These are phyloP conservation scores for Fragilariopsis cylindrus DNA, from an alignment of 108 stramenopile species.

Conservation along the genomic window DNA sequence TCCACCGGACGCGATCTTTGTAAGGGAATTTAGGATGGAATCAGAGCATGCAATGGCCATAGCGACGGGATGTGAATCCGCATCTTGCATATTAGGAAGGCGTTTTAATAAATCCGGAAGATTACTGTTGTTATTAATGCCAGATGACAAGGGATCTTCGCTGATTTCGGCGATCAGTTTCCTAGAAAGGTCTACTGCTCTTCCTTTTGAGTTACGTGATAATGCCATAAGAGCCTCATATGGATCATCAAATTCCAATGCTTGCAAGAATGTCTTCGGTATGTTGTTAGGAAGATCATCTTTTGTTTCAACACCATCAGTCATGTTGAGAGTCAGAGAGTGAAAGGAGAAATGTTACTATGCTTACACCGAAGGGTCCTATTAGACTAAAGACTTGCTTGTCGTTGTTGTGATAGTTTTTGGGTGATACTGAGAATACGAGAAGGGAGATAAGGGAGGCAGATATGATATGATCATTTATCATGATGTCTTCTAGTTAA, in stretches of 20 bases:
- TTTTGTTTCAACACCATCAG: constrained; percentile 15
- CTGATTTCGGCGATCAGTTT: constrained; percentile 29
- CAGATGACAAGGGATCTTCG: background rate
- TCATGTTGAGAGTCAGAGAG: constrained; percentile 15
- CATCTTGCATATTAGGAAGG: constrained; percentile 20
- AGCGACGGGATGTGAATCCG: constrained; percentile 47
- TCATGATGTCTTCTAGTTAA: too few relatives aligned
- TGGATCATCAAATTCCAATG: constrained; percentile 54
- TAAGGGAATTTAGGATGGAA: constrained; percentile 73
- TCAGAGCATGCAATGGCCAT: constrained; percentile 63
- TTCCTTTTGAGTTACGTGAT: constrained; percentile 32
- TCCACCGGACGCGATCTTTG: constrained; percentile 83
- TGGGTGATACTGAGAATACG: too few relatives aligned
- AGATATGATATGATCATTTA: too few relatives aligned
- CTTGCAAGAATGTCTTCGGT: constrained; percentile 54
- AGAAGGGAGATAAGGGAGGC: too few relatives aligned
- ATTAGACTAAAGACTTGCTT: too few relatives aligned
- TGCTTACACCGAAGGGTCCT: too few relatives aligned
- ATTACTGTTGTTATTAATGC: constrained; percentile 2
- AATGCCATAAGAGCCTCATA: constrained; percentile 49
- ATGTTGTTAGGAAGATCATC: background rate
- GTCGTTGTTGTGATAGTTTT: too few relatives aligned
- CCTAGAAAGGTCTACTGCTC: constrained; percentile 38
- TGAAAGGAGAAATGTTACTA: background rate
- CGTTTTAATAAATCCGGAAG: constrained; percentile 31